These are phyloP conservation scores for Blastocystis sp. DNA, from an alignment of 352 stramenopile genomes.

Conservation along the genomic window DNA sequence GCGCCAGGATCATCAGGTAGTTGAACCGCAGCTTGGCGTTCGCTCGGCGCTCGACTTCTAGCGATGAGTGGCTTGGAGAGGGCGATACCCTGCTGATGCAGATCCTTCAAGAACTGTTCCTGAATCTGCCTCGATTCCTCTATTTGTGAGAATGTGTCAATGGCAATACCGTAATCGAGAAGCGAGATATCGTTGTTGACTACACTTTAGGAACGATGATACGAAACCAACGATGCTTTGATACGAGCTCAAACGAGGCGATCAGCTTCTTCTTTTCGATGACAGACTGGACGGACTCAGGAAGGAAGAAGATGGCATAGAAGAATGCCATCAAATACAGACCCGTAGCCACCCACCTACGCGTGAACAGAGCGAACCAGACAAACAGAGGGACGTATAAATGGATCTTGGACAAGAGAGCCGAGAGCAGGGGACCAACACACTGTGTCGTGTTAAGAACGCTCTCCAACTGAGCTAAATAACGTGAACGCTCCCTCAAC, in stretches of 20 bases:
- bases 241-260: slow-evolving; percentile 20
- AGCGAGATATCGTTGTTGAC: neutral
- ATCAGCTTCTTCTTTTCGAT: slow-evolving; percentile 60
- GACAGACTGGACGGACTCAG: slow-evolving; percentile 53
- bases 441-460: slow-evolving; percentile 34
- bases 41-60: slow-evolving; percentile 46
- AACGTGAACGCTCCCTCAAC: neutral
- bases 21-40: slow-evolving; percentile 42
- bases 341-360: slow-evolving; percentile 1
- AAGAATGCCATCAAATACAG: slow-evolving; percentile 35
- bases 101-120: slow-evolving; percentile 22
- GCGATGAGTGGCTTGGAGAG: neutral
- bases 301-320: slow-evolving; percentile 42
- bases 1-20: slow-evolving; percentile 58
- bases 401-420: slow-evolving; percentile 25
- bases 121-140: slow-evolving; percentile 59
- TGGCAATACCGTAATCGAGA: slow-evolving; percentile 44
- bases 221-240: neutral
- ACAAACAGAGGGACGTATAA: slow-evolving; percentile 45
- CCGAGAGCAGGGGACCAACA: slow-evolving; percentile 28
- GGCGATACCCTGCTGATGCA: slow-evolving; percentile 33
- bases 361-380: neutral
- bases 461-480: slow-evolving; percentile 61
- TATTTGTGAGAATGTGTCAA: neutral
- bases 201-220: too few species aligned